Evolutionary conservation across 2,329 filamentous ascomycete species (phyloP).

Genomic region (Sporothrix dimorphospora): DNA sequence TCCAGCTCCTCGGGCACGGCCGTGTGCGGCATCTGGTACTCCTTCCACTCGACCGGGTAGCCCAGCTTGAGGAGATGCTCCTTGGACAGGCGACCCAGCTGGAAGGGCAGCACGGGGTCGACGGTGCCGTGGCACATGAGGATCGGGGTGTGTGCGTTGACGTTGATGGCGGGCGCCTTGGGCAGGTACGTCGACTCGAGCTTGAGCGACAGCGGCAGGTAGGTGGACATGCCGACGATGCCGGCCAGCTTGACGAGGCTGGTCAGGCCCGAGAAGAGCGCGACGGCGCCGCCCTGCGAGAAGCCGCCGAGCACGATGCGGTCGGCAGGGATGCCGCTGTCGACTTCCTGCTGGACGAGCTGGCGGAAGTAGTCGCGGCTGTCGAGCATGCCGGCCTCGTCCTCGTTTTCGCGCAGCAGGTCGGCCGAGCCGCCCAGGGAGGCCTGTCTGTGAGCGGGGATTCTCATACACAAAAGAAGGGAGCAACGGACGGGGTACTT

Average conservation of each 20-base stretch:
- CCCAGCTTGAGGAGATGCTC: conserved; percentile 70
- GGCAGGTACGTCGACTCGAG: conserved; percentile 72
- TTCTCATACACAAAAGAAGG: background rate
- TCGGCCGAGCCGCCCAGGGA: conserved; percentile 38
- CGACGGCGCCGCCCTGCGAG: conserved; percentile 86
- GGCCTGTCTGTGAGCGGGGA: conserved; percentile 13
- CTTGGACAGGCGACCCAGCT: conserved; percentile 69
- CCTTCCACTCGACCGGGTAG: conserved; percentile 73
- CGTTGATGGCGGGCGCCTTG: conserved; percentile 42
- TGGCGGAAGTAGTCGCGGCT: conserved; percentile 76
- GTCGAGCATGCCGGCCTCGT: conserved; percentile 73
- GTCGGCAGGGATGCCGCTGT: conserved; percentile 76
- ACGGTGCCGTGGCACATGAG: conserved; percentile 86
- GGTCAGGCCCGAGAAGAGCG: conserved; percentile 79
- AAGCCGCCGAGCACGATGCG: conserved; percentile 87
- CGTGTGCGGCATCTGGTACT: conserved; percentile 75
- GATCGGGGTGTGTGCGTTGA: conserved; percentile 76
- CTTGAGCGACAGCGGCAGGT: conserved; percentile 64
- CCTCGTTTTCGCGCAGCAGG: conserved; percentile 41
- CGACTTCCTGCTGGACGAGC: conserved; percentile 79
- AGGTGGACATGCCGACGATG: conserved; percentile 82
- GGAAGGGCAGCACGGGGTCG: conserved; percentile 72
- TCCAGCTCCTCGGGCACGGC: conserved; percentile 79
- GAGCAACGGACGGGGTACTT: background rate
- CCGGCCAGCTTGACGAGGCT: conserved; percentile 75